Evolutionary conservation across 2,329 filamentous ascomycete species (phyloP), one percentile per base, ranked within the genome.

Genomic region (Botrytis sinoallii): DNA sequence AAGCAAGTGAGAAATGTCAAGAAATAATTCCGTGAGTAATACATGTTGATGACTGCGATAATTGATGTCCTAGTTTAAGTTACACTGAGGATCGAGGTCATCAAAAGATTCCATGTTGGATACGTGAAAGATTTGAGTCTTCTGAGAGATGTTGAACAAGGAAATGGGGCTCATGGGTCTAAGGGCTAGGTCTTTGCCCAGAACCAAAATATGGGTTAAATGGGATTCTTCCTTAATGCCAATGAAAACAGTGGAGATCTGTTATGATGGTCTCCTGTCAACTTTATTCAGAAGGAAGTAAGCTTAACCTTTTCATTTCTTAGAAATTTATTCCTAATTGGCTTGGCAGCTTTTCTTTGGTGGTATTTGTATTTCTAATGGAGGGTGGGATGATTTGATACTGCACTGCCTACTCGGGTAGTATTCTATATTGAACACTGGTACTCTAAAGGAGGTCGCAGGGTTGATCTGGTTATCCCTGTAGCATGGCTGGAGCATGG

Each of bases 101-200:
- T 57, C 25, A 40, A 32, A 57, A 68, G 25, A 65, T 44, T 68
- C 66, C 66, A 68, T 57, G 46, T 22, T 22, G 48, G 66, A 40
- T 68, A 57, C 66, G 48, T 68, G 66, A 57, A 68, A 68, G 48
- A 68, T 57, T 57, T 68, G 35, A 68, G 22, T 40, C 48, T 57
- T 29, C 25, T 68, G 18, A 46, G 65, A 55, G 35, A 52, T 38
- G 32, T 32, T 40, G 46, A 35, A 42, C 48, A 12, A 57, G 66
- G 48, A n/a, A 57, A 35, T 48, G 20, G 46, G 35, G 25, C 48
- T 57, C 48, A 57, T 57, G 48, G 35, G 52, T 67, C n/a, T 25
- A 18, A 42, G 40, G 25, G 35, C 48, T 57, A 38, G 66, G 48
- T 32, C 64, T 55, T 29, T 57, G 48, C 48, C n/a, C 48, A 68